Base-by-base conservation (phyloP, 805 yeast species). In the Kodamaea hsintzibuensis region DNA sequence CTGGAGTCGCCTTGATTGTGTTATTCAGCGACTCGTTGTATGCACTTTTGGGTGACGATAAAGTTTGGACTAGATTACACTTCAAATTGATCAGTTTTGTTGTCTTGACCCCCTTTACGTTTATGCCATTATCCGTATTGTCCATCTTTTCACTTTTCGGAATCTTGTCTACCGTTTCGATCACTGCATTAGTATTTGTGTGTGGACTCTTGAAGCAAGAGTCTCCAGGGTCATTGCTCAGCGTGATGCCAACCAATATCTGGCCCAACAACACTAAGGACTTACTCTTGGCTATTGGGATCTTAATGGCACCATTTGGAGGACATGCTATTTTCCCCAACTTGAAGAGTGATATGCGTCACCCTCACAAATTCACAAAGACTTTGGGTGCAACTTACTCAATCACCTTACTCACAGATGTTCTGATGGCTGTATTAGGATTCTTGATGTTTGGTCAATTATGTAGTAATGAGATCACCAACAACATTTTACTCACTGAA, bases 291-390 rank as follows among this genome's bases (percentile, higher is more conserved):
- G 79, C 87, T 1, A 72, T 84, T 48, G 89, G 89, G 10, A 84
- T 85, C 50, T 78, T 84, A 56, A 78, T 85, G 78, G 87, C 92
- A 3, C 92, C 93, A 1, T 89, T 88, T 76, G 91, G 95, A 5
- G 93, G 95, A 0, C 95, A 89, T 69, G 90, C 95, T 4, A 82
- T 89, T 22, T 89, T 88, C 62, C 95, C 95, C 2, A 88, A 88
- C 59, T 74, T 88, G 51, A 85, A 83, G 65, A 78, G 84, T 37
- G 96, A 88, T 67, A 85, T 88, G 88, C 77, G 88, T 51, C 87
- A 83, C 59, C 92, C 93, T 2, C 58, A 71, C 25, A 84, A 86
- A 62, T 88, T 82, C 65, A 59, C 66, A n/a, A 64, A 66, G 18
- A 78, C 86, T 54, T 74, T 86, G 50, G 75, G 79, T 39, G 66